Base-by-base conservation (phyloP, 2,329 filamentous ascomycete genomes). In the Aureobasidium sp. region DNA sequence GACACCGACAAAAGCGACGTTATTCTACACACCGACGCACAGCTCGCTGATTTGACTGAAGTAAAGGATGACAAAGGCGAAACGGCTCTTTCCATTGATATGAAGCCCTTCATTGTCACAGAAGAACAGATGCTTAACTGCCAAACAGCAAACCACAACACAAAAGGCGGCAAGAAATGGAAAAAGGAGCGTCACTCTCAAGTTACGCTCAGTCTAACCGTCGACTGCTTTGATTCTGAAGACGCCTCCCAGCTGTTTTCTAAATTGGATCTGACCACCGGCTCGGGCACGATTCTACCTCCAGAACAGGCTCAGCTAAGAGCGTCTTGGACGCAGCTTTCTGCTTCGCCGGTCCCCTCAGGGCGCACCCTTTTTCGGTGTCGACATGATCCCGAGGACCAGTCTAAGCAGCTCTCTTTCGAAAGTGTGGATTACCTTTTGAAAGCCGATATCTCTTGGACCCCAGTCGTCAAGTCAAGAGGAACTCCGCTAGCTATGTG, bases 271-370 rank as follows among this genome's bases (percentile, higher is more conserved):
- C 63, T 62, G 44, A 39, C 65, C n/a, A 51, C 63, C 39, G 25
- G 42, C 17, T 62, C 55, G 31, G n/a, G 41, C 36, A 41, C 48
- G 29, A 48, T 25, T 8, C 49, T 65, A 5, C 47, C 57, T 12
- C 63, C 65, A 25, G 67, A 70, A 59, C 62, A 65, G 51, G 59
- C 59, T 59, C 37, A 64, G 5, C 31, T 76, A 1, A 64, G 64
- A 42, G 65, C 69, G 9, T 66, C 61, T 8, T 76, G 71, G 69
- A 53, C 59, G 2, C 66, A 71, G 25, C 67, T 77, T 5, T 69
- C 74, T 5, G 56, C 68, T 5, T 68, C 22, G 69, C 53, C 69
- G 2, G 68, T 57, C 1, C 29, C 34, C 22, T 14, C 41, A 9
- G 12, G 11, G 14, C 41, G 41, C 63, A 64, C 25, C 27, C 15